phyloP scores from a whole-genome alignment of 306 rosid genomes.

The Alnus rubra region DNA sequence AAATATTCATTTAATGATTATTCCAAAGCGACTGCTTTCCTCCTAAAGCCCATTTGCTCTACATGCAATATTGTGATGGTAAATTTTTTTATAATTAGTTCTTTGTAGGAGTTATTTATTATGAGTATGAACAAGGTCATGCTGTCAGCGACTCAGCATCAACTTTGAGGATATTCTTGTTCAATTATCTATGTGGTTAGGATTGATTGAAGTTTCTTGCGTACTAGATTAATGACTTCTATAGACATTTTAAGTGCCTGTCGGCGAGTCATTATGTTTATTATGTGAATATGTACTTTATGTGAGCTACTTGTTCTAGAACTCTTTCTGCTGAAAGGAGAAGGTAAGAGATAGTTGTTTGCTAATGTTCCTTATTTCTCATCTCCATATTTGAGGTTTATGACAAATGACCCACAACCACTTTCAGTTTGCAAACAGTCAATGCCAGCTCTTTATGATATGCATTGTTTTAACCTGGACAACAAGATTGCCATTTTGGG shows the following conservation, averaged over 20 bases:
- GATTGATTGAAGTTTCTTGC: not conserved
- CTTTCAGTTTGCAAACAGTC: not conserved
- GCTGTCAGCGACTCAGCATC: not conserved
- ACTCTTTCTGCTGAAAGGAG: not conserved
- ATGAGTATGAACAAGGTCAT: not conserved
- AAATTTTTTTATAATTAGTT: not conserved
- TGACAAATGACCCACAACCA: not conserved
- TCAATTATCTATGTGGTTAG: not conserved
- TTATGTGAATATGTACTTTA: not conserved
- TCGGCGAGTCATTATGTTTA: not conserved
- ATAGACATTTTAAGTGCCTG: not conserved
- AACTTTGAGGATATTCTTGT: not conserved
- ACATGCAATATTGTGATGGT: not conserved
- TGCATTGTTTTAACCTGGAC: slow-evolving; percentile 55
- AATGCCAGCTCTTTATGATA: slow-evolving; percentile 8
- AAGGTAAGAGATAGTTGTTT: not conserved
- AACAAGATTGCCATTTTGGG: slow-evolving; percentile 76
- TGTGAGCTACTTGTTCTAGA: not conserved
- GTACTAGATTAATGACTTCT: not conserved
- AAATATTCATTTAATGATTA: not conserved
- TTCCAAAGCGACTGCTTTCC: not conserved
- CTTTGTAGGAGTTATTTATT: not conserved
- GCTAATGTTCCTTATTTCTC: not conserved
- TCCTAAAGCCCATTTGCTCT: not conserved
- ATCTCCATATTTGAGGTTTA: not conserved